phyloP scores from a whole-genome alignment of 495 filamentous ascomycete genomes.

The Hypoxylon cercidicola region DNA sequence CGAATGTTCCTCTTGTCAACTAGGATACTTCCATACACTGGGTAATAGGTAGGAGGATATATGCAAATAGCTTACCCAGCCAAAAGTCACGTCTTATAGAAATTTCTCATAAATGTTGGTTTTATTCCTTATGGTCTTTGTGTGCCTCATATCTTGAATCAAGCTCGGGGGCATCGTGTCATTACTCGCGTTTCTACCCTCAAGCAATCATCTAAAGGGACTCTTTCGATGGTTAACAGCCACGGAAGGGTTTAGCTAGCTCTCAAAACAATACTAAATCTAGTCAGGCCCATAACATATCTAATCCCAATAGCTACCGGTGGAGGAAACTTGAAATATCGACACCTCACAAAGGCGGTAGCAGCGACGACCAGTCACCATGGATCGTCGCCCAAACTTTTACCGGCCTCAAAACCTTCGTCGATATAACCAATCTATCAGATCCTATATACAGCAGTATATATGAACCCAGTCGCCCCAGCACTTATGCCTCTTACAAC shows the following conservation, averaged over 20 bases:
- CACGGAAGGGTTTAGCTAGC: background rate
- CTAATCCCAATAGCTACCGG: constrained; percentile 73
- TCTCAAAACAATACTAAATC: constrained; percentile 66
- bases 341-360: constrained; percentile 69
- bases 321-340: constrained; percentile 69
- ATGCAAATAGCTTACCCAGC: too few relatives aligned
- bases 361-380: constrained; percentile 80
- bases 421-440: constrained; percentile 81
- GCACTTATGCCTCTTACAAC: constrained; percentile 78
- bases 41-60: too few relatives aligned
- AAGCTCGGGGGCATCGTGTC: too few relatives aligned
- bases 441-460: constrained; percentile 85
- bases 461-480: constrained; percentile 79
- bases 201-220: background rate
- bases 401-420: constrained; percentile 62
- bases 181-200: too few relatives aligned
- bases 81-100: too few relatives aligned
- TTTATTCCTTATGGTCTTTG: background rate
- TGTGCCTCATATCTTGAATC: too few relatives aligned
- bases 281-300: constrained; percentile 69
- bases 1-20: too few relatives aligned
- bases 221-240: background rate
- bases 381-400: constrained; percentile 71
- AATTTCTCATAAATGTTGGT: too few relatives aligned
- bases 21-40: too few relatives aligned